Evolutionary conservation across 805 yeast species (phyloP).

Genomic region (Wickerhamomyces pijperi): DNA sequence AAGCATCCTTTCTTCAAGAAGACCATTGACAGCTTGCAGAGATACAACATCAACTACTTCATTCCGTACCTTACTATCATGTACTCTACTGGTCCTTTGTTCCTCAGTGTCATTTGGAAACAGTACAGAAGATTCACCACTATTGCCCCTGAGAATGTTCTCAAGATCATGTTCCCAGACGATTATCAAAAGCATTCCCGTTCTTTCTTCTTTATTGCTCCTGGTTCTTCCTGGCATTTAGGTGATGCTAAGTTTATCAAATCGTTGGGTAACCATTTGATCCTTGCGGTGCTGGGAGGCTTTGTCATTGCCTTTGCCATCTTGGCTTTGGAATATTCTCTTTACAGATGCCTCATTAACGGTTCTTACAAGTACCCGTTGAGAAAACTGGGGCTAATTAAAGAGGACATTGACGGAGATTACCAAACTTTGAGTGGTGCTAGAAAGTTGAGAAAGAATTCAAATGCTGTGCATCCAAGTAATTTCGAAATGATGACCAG

Average conservation of each 20-base stretch:
- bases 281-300: conserved; percentile 61
- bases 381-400: conserved; percentile 1
- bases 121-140: conserved; percentile 71
- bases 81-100: conserved; percentile 89
- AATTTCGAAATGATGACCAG: conserved; percentile 10
- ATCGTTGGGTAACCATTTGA: conserved; percentile 62
- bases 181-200: conserved; percentile 54
- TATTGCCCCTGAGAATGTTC: conserved; percentile 51
- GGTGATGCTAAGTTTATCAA: conserved; percentile 78
- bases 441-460: conserved; percentile 12
- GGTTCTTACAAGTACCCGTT: conserved; percentile 14
- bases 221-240: conserved; percentile 89
- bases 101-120: conserved; percentile 78
- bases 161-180: conserved; percentile 59
- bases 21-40: conserved; percentile 51
- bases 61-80: conserved; percentile 86
- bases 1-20: conserved; percentile 75
- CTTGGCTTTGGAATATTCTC: conserved; percentile 34
- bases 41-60: conserved; percentile 61
- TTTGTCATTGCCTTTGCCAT: conserved; percentile 41
- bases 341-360: conserved; percentile 29
- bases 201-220: conserved; percentile 63
- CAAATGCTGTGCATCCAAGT: conserved; percentile 8
- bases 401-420: conserved; percentile 14
- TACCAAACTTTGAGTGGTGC: background rate